Evolutionary conservation across 2,329 filamentous ascomycete species (phyloP).

Genomic region (Cladophialophora psammophila): DNA sequence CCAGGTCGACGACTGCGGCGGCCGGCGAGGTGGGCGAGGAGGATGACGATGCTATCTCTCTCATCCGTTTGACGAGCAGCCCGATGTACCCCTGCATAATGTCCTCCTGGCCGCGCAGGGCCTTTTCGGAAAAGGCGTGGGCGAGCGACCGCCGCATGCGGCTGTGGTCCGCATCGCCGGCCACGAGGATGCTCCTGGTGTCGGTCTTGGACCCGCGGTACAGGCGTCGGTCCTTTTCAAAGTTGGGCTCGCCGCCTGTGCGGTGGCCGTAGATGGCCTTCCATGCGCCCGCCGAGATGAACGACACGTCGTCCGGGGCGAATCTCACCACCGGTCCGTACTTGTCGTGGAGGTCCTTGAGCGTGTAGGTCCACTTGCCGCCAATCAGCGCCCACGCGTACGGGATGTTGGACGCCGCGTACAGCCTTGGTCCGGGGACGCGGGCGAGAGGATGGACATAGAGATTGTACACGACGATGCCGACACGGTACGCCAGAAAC

Average conservation of each 20-base stretch:
- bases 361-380: slow-evolving; percentile 29
- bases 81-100: slow-evolving; percentile 31
- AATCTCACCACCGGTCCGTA: slow-evolving; percentile 45
- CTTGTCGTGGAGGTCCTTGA: slow-evolving; percentile 39
- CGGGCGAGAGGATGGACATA: slow-evolving; percentile 44
- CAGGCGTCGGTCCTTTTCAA: slow-evolving; percentile 14
- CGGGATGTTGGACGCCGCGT: slow-evolving; percentile 40
- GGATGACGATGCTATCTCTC: too few species aligned
- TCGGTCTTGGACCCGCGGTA: background rate
- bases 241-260: slow-evolving; percentile 9
- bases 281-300: slow-evolving; percentile 41
- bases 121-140: slow-evolving; percentile 54
- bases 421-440: slow-evolving; percentile 43
- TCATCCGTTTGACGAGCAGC: slow-evolving; percentile 26
- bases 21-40: too few species aligned
- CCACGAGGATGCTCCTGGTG: slow-evolving; percentile 4
- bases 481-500: too few species aligned
- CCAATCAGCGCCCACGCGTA: slow-evolving; percentile 30
- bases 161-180: slow-evolving; percentile 40
- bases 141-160: slow-evolving; percentile 46
- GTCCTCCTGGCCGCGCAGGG: slow-evolving; percentile 50
- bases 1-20: slow-evolving; percentile 21
- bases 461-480: slow-evolving; percentile 43
- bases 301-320: slow-evolving; percentile 44
- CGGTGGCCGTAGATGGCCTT: slow-evolving; percentile 42